phyloP scores from a whole-genome alignment of 2,329 filamentous ascomycete species.

The Clarireedia sp. region DNA sequence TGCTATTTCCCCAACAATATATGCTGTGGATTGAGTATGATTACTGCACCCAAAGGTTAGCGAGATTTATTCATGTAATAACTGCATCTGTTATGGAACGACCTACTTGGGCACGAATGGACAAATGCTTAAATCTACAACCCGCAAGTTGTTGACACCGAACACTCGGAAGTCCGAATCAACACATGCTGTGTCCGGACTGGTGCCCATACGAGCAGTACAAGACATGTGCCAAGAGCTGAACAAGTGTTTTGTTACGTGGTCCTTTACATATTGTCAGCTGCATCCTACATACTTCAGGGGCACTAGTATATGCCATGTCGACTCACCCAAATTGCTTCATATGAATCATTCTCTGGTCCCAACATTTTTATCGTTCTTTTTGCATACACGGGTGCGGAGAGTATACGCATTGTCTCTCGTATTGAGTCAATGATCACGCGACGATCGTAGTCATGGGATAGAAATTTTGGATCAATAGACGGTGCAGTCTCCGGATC shows the following conservation, averaged over 20 bases:
- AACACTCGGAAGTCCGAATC: slow-evolving; percentile 40
- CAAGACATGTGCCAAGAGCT: slow-evolving; percentile 47
- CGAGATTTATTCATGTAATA: not conserved
- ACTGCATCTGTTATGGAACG: not conserved
- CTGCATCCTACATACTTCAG: not conserved
- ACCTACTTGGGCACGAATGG: slow-evolving; percentile 7
- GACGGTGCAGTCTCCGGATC: slow-evolving; percentile 39
- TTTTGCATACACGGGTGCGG: slow-evolving; percentile 3
- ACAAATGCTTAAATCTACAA: slow-evolving; percentile 42
- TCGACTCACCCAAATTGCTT: slow-evolving; percentile 16
- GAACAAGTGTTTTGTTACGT: slow-evolving; percentile 28
- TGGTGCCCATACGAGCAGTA: slow-evolving; percentile 47
- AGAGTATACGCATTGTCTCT: slow-evolving; percentile 28
- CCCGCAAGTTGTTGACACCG: slow-evolving; percentile 39
- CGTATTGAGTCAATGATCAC: slow-evolving; percentile 35
- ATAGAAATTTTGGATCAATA: slow-evolving; percentile 38
- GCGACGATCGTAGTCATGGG: slow-evolving; percentile 35
- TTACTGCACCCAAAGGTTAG: not conserved
- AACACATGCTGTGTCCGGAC: slow-evolving; percentile 36
- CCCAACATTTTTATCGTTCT: slow-evolving; percentile 21
- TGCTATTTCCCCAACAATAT: slow-evolving; percentile 8
- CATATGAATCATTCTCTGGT: slow-evolving; percentile 8
- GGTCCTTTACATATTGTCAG: slow-evolving; percentile 16
- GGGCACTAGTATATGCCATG: slow-evolving; percentile 29
- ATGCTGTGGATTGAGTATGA: slow-evolving; percentile 10